These are phyloP conservation scores for Phytophthora syringae DNA, from an alignment of 352 stramenopile genomes.

Conservation along the genomic window DNA sequence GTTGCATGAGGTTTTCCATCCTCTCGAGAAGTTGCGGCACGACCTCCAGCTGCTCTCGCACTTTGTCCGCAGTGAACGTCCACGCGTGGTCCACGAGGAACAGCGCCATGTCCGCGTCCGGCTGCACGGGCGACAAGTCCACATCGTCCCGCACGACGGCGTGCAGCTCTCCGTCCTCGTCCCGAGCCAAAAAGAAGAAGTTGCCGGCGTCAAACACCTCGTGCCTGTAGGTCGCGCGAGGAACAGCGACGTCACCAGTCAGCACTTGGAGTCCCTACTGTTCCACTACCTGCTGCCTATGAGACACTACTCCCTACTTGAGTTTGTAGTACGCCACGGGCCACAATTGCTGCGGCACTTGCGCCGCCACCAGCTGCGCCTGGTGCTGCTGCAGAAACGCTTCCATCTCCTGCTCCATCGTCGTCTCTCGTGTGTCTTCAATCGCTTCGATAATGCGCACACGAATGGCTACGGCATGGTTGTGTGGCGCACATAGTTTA, in stretches of 20 bases:
- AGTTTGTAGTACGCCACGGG: constrained; percentile 58
- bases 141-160: constrained; percentile 55
- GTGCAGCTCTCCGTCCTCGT: constrained; percentile 56
- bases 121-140: constrained; percentile 41
- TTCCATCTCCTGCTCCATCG: constrained; percentile 50
- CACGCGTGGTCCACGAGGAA: constrained; percentile 66
- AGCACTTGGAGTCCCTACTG: too few relatives aligned
- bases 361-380: constrained; percentile 44
- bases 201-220: constrained; percentile 57
- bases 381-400: constrained; percentile 53
- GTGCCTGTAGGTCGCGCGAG: constrained; percentile 25
- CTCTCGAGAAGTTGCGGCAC: constrained; percentile 44
- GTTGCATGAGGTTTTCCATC: constrained; percentile 60
- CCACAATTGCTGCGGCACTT: constrained; percentile 52
- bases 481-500: not conserved
- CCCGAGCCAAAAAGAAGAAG: constrained; percentile 54
- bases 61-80: constrained; percentile 59
- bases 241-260: constrained; percentile 21
- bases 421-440: not conserved
- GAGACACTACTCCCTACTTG: constrained; percentile 42
- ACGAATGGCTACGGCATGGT: not conserved
- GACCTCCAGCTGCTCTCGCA: constrained; percentile 36
- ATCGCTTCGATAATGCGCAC: constrained; percentile 12
- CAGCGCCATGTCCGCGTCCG: constrained; percentile 44
- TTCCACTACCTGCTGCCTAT: too few relatives aligned